Conservation (phyloP, 2,329 filamentous ascomycete genomes). For the Cladobotryum mycophilum region DNA sequence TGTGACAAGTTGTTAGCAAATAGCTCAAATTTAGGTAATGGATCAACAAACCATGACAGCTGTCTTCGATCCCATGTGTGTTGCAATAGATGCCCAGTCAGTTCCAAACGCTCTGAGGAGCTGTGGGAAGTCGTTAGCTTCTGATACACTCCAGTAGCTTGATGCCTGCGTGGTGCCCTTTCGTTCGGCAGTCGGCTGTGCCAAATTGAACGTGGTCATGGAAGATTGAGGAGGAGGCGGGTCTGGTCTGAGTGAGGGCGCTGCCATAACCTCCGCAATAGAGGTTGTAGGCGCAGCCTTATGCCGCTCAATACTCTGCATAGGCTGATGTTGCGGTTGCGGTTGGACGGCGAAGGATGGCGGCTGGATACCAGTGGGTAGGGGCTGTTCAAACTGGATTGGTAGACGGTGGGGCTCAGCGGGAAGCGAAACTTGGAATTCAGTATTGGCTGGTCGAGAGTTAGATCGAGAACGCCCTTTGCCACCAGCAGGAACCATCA, state of each 20-base stretch:
- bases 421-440: conserved; percentile 34
- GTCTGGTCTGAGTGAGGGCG: conserved; percentile 51
- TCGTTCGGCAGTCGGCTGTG: conserved; percentile 38
- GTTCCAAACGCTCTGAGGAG: conserved; percentile 70
- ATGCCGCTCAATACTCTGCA: conserved; percentile 29
- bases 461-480: conserved; percentile 50
- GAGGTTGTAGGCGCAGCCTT: conserved; percentile 29
- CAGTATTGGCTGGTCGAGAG: conserved; percentile 42
- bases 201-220: conserved; percentile 46
- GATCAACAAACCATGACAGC: conserved; percentile 65
- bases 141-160: conserved; percentile 83
- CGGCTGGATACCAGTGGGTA: conserved; percentile 34
- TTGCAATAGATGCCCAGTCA: conserved; percentile 69
- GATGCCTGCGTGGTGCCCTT: conserved; percentile 56
- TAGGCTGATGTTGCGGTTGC: conserved; percentile 15
- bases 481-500: conserved; percentile 31
- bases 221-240: conserved; percentile 42
- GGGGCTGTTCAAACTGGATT: conserved; percentile 38
- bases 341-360: conserved; percentile 33
- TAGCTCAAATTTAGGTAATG: neutral
- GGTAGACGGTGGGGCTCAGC: conserved; percentile 36
- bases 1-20: conserved; percentile 22
- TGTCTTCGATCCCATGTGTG: conserved; percentile 77
- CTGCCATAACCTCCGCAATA: conserved; percentile 50
- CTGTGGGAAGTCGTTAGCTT: conserved; percentile 69